Evolutionary conservation across 176 grass and related monocot genomes (phyloP).

Genomic region (Aegilops longissima): DNA sequence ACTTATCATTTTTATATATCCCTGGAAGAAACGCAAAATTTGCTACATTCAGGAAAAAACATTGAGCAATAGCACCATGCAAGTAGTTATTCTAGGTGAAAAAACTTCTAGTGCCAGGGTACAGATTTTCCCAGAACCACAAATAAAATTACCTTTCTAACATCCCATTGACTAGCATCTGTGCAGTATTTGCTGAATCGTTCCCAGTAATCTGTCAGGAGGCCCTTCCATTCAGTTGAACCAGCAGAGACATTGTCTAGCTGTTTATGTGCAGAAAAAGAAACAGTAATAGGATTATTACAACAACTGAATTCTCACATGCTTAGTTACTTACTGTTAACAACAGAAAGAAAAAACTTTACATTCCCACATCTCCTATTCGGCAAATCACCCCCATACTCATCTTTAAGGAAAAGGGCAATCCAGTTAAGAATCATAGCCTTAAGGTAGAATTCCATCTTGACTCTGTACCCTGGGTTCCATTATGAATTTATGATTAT

Average conservation of each 20-base stretch:
- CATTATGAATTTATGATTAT: neutral
- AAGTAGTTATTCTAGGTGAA: neutral
- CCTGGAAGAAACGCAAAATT: neutral
- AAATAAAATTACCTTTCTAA: slow-evolving; percentile 63
- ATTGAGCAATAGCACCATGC: neutral
- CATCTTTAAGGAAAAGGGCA: neutral
- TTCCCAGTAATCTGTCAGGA: slow-evolving; percentile 85
- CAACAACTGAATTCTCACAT: slow-evolving; percentile 1
- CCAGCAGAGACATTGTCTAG: slow-evolving; percentile 96
- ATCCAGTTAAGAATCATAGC: neutral
- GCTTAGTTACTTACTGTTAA: too few relatives aligned
- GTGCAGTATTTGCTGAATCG: slow-evolving; percentile 83
- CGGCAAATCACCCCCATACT: neutral
- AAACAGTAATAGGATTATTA: slow-evolving; percentile 21
- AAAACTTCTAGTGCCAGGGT: neutral
- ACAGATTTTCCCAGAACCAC: neutral
- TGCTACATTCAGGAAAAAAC: neutral
- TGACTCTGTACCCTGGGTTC: slow-evolving; percentile 5
- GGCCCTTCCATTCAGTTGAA: slow-evolving; percentile 88
- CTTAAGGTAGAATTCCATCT: neutral
- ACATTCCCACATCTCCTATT: neutral
- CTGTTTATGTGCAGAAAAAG: slow-evolving; percentile 48
- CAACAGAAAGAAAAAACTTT: neutral
- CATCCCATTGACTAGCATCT: slow-evolving; percentile 51
- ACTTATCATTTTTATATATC: neutral